A percentile compares a stretch with the other conserved stretches of the same genome.
Evolutionary conservation across 1,284 basidiomycete species (phyloP).

Genomic region (Malassezia cuniculi): DNA sequence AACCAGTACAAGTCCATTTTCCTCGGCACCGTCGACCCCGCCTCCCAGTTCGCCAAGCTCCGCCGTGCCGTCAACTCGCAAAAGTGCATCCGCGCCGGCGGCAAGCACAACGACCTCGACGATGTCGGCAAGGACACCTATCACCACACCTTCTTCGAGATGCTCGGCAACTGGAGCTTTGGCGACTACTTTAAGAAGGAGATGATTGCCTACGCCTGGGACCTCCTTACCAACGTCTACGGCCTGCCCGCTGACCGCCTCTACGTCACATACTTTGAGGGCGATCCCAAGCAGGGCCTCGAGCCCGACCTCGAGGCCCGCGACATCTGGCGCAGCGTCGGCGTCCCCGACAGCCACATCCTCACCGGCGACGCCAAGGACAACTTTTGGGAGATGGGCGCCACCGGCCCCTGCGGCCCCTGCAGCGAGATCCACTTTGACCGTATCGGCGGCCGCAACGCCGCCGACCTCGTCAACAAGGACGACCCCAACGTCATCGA

Average conservation of each 20-base stretch:
- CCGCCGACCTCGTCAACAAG: constrained; percentile 77
- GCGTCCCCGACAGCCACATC: constrained; percentile 76
- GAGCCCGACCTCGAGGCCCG: constrained; percentile 72
- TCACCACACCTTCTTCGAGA: constrained; percentile 94
- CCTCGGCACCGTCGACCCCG: constrained; percentile 85
- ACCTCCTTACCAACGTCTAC: constrained; percentile 78
- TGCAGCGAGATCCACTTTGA: constrained; percentile 97
- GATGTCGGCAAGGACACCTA: constrained; percentile 96
- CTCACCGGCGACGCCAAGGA: constrained; percentile 89
- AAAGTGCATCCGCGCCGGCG: constrained; percentile 94
- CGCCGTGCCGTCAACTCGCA: constrained; percentile 89
- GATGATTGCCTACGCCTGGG: constrained; percentile 83
- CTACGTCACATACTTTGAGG: constrained; percentile 96
- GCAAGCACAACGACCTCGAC: constrained; percentile 97
- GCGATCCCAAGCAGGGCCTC: constrained; percentile 71
- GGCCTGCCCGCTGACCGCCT: constrained; percentile 75
- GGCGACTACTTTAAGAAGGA: constrained; percentile 99
- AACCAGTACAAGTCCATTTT: constrained; percentile 77
- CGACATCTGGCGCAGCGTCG: constrained; percentile 72
- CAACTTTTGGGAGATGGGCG: constrained; percentile 99
- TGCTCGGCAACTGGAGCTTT: constrained; percentile 99
- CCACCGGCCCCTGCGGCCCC: constrained; percentile 91
- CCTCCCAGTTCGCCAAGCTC: constrained; percentile 72
- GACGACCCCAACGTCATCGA: constrained; percentile 93
- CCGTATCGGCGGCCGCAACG: constrained; percentile 84